Evolutionary conservation across 192 early-diverging fungal genomes (phyloP), one percentile per base, ranked within the genome.

Genomic region (Thoreauomyces humboldtii): DNA sequence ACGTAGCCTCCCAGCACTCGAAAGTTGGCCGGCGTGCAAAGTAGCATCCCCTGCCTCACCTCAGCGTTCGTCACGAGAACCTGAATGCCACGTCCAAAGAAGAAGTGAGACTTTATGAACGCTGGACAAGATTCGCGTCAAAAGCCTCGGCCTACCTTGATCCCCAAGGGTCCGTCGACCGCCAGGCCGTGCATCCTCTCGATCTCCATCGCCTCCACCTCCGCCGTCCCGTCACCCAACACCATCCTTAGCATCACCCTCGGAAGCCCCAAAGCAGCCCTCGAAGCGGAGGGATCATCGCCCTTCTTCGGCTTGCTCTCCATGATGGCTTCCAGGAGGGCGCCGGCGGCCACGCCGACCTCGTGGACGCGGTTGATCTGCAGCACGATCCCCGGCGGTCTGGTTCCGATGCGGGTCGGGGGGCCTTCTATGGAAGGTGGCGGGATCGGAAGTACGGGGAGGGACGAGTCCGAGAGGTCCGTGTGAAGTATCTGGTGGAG

Each of bases 281-380:
- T 25, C 1, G 37, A 42, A 24, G 68, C 28, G 14, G 15, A 21
- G 21, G 31, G 52, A 21, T 50, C 52, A n/a, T 64, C 52, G 1
- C 41, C 61, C 33, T 48, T 50, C 50, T 70, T 63, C 31, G 65
- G 65, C 34, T 68, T 68, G 14, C 27, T 38, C 12, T 70, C 68
- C 1, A 46, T 4, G 15, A 70, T 56, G 11, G 22, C 19, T 19
- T 62, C 62, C 17, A 70, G 45, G 9, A 70, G 7, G 11, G 59
- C 12, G 29, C 64, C 31, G 9, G 31, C 43, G 34, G 68, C 52
- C 15, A 63, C 22, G 14, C 68, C 68, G 32, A 70, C 61, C 45
- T 70, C 68, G 15, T 38, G 24, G 2, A 70, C 22, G 42, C 64
- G 61, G 12, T 63, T 43, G 29, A 70, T 24, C 43, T 70, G 68